A percentile compares a stretch with the other conserved stretches of the same genome.
Conservation (phyloP, 2,329 filamentous ascomycete species). For the Ascochyta fabae region DNA sequence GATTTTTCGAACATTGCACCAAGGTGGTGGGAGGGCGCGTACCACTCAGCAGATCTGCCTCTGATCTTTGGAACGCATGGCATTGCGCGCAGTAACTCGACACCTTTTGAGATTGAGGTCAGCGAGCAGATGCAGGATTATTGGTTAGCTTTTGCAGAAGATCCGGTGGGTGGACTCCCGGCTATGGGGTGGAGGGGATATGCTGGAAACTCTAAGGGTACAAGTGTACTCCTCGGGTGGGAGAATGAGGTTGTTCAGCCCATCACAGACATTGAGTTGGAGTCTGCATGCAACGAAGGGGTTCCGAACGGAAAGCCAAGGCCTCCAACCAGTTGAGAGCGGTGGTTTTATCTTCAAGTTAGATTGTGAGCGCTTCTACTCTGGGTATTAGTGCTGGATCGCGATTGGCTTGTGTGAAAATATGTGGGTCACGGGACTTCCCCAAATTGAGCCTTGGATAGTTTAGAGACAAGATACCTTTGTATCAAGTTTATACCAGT, state of each 20-base stretch:
- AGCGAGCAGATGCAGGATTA: too few species aligned
- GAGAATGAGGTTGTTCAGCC: slow-evolving; percentile 18
- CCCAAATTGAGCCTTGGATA: too few species aligned
- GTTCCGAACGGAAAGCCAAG: slow-evolving; percentile 9
- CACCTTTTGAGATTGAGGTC: not conserved
- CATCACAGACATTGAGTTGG: slow-evolving; percentile 24
- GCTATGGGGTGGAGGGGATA: too few species aligned
- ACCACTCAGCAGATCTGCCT: slow-evolving; percentile 43
- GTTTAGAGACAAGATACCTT: too few species aligned
- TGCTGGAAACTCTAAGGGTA: slow-evolving; percentile 21
- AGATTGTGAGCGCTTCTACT: too few species aligned
- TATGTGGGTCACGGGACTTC: too few species aligned
- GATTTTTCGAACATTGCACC: slow-evolving; percentile 45
- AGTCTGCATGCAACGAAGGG: slow-evolving; percentile 24
- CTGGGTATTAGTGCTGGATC: too few species aligned
- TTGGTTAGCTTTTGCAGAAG: too few species aligned
- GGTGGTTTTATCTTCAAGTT: too few species aligned
- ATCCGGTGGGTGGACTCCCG: too few species aligned
- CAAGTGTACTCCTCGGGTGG: slow-evolving; percentile 29
- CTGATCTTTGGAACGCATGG: slow-evolving; percentile 45
- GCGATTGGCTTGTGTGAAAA: too few species aligned
- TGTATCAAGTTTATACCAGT: too few species aligned
- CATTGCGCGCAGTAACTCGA: slow-evolving; percentile 29
- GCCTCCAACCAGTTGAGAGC: not conserved
- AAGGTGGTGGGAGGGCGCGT: slow-evolving; percentile 43